Base-by-base conservation (phyloP, 805 yeast genomes). In the Yarrowia sp. region DNA sequence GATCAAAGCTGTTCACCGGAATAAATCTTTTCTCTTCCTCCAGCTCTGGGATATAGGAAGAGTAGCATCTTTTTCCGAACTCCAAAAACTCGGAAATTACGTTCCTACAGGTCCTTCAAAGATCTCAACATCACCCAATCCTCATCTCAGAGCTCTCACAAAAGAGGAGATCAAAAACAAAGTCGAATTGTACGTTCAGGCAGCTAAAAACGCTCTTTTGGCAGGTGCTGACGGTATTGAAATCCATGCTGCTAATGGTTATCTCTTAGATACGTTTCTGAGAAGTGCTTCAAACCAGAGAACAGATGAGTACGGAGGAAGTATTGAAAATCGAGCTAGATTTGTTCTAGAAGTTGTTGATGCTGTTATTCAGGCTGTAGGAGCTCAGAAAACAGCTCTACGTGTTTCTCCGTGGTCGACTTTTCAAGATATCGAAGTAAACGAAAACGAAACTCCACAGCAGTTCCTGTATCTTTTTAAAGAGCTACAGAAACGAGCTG, bases 181-280 rank as follows among this genome's bases (percentile, higher is more conserved):
- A 35, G 77, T 82, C 14, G 70, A 78, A 35, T 75, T 75, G 14
- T 87, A 79, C 71, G 84, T 77, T 13, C 69, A 69, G 1, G 86
- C 88, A 17, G 86, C 88, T 1, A 75, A 77, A 65, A 78, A 80
- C 68, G 84, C 89, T 2, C 75, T 80, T 39, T 78, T 75, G 4
- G 80, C 85, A 13, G 84, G 86, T 0, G 81, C 83, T 60, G 91
- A 87, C 73, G 86, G 86, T 69, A 82, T 88, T 47, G 90, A 86
- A 70, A 76, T 86, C 67, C 89, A 87, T 73, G 79, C 78, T 35
- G 90, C 91, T 31, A 84, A 86, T 71, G 89, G 89, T 1, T 85
- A 83, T 68, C 73, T 86, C 44, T 67, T 81, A 45, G 78, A 79
- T 68, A 77, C 79, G 66, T 85, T 86, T 69, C 69, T 82, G 39